Base-by-base conservation (phyloP, 2,329 filamentous ascomycete genomes). In the Aspergillus awamori region DNA sequence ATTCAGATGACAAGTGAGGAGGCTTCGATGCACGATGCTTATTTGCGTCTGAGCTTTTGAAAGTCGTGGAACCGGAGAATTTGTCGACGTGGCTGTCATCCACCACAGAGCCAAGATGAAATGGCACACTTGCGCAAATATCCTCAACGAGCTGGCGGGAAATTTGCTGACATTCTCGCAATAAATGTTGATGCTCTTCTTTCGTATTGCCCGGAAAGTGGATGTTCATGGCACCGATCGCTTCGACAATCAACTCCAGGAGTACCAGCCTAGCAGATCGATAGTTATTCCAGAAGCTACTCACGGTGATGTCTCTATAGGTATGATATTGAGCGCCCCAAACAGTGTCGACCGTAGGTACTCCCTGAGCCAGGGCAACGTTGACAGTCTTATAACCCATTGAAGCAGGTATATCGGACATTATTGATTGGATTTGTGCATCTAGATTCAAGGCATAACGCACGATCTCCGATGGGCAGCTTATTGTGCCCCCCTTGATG, bases 221-320 rank as follows among this genome's bases (percentile, higher is more conserved):
- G 5, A 2, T 7, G 3, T 8, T 15, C 10, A 39, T 20, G 20
- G 33, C 24, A 4, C n/a, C 38, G 26, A 22, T 20, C 11, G 54
- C 43, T 13, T 48, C 10, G 17, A 57, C 45, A 8, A 57, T 57
- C 20, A 48, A 33, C 6, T 57, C 54, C n/a, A 36, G 54, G 22
- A 57, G 26, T 8, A 57, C 45, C 15, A 57, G 26, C 5, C 28
- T 41, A 4, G 54, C 43, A 22, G 54, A 57, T 22, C 54, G 54
- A 17, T 57, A 57, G 22, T 57, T 48, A 17, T 57, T 57, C 54
- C 54, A 57, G 10, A 33, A 36, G 43, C 54, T 39, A 15, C 54
- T 57, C 7, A 49, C 33, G 8, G 41, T 57, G 8, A 49, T n/a
- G 11, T 49, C 36, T 8, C 39, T 5, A 11, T 57, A 57, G 11